These are phyloP conservation scores for maize (Zea mays) DNA, from an alignment of 176 grass and related monocot species.

Conservation along the genomic window Zm-B73-REFERENCE-NAM-5.0 NC_050100.1:221057501-221058000, in stretches of 20 bases:
- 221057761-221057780: conserved; percentile 44
- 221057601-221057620: conserved; percentile 1
- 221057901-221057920: neutral
- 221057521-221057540: conserved; percentile 38
- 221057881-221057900: neutral
- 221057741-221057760: conserved; percentile 21
- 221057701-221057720: conserved; percentile 51
- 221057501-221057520: conserved; percentile 71
- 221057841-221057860: neutral
- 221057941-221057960: conserved; percentile 30
- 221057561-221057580: conserved; percentile 52
- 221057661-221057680: conserved; percentile 1
- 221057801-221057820: neutral
- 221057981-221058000: conserved; percentile 36
- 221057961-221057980: conserved; percentile 32
- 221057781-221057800: conserved; percentile 44
- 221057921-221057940: conserved; percentile 18
- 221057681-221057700: conserved; percentile 44
- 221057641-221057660: conserved; percentile 35
- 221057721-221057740: neutral
- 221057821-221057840: conserved; percentile 45
- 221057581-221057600: neutral
- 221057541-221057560: conserved; percentile 55
- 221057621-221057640: neutral
- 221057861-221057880: conserved; percentile 27